Evolutionary conservation across 768 basidiomycete species (phyloP).

Genomic region (Dioszegia aurantiaca): DNA sequence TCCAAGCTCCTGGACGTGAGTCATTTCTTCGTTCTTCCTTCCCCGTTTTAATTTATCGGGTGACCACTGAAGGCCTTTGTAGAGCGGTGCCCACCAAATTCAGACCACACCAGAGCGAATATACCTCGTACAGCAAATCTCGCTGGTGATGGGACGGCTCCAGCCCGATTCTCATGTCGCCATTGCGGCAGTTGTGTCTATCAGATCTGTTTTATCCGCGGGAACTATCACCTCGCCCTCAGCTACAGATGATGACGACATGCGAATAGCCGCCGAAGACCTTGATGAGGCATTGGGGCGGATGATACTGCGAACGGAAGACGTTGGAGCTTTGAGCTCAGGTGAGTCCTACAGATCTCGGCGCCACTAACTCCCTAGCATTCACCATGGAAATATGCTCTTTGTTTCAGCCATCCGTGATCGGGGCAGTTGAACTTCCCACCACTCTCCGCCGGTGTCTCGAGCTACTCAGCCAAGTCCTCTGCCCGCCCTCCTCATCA

Average conservation of each 20-base stretch:
- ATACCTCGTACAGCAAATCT: conserved; percentile 28
- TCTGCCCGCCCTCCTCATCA: not conserved
- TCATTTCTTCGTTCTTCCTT: too few species aligned
- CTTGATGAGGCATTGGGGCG: not conserved
- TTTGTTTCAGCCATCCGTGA: too few species aligned
- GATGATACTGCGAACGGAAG: not conserved
- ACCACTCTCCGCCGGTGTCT: not conserved
- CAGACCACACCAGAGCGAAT: conserved; percentile 2
- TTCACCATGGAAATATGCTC: not conserved
- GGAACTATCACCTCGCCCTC: too few species aligned
- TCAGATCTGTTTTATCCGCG: not conserved
- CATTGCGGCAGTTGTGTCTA: not conserved
- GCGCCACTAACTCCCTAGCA: not conserved
- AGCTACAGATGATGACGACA: too few species aligned
- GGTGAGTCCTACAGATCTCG: not conserved
- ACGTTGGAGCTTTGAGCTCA: not conserved
- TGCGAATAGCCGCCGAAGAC: too few species aligned
- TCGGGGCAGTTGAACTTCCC: not conserved
- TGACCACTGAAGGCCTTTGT: too few species aligned
- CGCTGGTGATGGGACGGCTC: not conserved
- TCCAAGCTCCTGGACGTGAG: conserved; percentile 24
- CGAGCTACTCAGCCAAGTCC: not conserved
- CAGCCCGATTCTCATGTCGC: not conserved
- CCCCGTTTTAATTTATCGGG: too few species aligned
- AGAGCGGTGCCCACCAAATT: conserved; percentile 22